These are phyloP conservation scores for Haberlea rhodopensis DNA, from an alignment of 257 asterid genomes.

Conservation along the genomic window DNA sequence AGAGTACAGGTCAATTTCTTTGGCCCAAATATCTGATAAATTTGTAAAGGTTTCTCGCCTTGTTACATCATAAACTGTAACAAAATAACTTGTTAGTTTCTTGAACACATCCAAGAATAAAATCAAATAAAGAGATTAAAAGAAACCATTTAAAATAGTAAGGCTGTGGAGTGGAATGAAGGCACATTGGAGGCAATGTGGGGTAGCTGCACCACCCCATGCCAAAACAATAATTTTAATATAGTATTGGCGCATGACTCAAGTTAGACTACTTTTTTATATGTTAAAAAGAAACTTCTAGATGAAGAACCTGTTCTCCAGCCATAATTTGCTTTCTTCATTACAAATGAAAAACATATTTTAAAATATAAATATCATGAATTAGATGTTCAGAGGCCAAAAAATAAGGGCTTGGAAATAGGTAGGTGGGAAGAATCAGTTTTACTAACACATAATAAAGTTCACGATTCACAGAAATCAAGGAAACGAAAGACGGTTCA, in stretches of 20 bases:
- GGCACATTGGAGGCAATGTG: not conserved
- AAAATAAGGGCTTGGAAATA: too few relatives aligned
- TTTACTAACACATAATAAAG: not conserved
- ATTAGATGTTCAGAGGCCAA: too few relatives aligned
- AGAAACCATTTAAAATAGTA: constrained; percentile 7
- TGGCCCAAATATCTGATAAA: constrained; percentile 88
- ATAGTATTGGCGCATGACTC: not conserved
- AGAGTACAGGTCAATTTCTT: constrained; percentile 82
- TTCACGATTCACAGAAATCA: not conserved
- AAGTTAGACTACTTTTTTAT: not conserved
- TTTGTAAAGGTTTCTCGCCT: constrained; percentile 82
- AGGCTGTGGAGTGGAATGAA: not conserved
- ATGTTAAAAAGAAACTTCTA: too few relatives aligned
- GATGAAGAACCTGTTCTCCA: too few relatives aligned
- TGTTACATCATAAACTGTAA: constrained; percentile 86
- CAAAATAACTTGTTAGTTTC: constrained; percentile 10
- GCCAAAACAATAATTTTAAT: not conserved
- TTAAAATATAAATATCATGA: too few relatives aligned
- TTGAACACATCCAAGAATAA: not conserved
- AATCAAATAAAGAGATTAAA: constrained; percentile 7
- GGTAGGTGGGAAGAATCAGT: too few relatives aligned
- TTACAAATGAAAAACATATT: too few relatives aligned
- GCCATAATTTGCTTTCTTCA: too few relatives aligned
- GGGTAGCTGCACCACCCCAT: not conserved
- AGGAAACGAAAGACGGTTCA: too few relatives aligned